phyloP scores from a whole-genome alignment of 2,329 filamentous ascomycete species.

The Fonsecaea erecta region DNA sequence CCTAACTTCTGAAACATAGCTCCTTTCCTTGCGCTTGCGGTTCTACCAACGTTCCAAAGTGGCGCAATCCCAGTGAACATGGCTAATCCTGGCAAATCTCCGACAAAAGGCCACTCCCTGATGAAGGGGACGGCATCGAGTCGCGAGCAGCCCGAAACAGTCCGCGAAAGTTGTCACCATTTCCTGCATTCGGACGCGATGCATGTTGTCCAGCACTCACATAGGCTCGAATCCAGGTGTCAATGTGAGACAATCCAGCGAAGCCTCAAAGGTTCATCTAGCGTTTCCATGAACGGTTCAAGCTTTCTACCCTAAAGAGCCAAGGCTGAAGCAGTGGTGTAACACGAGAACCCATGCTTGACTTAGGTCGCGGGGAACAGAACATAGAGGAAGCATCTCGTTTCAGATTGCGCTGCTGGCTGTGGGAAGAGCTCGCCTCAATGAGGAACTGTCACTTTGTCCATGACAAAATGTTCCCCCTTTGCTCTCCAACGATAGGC shows the following conservation, averaged over 20 bases:
- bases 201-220: conserved; percentile 21
- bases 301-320: conserved; percentile 2
- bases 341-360: conserved; percentile 24
- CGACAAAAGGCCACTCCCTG: conserved; percentile 10
- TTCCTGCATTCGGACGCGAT: conserved; percentile 25
- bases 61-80: conserved; percentile 26
- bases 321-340: conserved; percentile 34
- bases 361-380: background rate
- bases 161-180: conserved; percentile 13
- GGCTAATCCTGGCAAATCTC: conserved; percentile 33
- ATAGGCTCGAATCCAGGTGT: conserved; percentile 18
- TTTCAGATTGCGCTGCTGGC: conserved; percentile 22
- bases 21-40: conserved; percentile 2
- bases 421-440: background rate
- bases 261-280: background rate
- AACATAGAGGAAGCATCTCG: conserved; percentile 17
- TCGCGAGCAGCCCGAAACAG: conserved; percentile 21
- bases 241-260: conserved; percentile 25
- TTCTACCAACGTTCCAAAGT: conserved; percentile 19
- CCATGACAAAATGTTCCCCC: conserved; percentile 23
- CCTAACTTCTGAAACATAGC: conserved; percentile 26
- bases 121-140: conserved; percentile 15
- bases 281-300: background rate
- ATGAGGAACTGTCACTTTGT: conserved; percentile 10
- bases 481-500: conserved; percentile 1